These are phyloP conservation scores for Jaminaea rosea DNA, from an alignment of 1,284 basidiomycete species.

Conservation along the genomic window DNA sequence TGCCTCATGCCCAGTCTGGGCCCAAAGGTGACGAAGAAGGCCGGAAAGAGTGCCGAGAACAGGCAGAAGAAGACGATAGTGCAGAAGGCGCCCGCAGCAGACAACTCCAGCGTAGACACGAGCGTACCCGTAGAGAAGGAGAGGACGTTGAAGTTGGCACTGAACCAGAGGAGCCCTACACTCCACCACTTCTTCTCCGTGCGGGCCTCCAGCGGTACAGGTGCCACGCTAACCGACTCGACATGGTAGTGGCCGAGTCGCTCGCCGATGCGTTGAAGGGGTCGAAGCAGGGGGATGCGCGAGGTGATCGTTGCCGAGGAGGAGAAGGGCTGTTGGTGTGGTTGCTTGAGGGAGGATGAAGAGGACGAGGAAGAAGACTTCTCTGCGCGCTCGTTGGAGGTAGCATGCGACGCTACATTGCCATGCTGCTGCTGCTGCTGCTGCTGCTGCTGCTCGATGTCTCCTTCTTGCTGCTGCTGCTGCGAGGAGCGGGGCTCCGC, in stretches of 20 bases:
- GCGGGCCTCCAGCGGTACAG: slow-evolving; percentile 15
- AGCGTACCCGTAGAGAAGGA: slow-evolving; percentile 58
- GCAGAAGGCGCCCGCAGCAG: slow-evolving; percentile 49
- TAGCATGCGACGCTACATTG: too few relatives aligned
- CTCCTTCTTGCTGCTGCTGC: too few relatives aligned
- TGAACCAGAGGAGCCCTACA: slow-evolving; percentile 35
- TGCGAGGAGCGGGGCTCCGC: too few relatives aligned
- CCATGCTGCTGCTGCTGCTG: too few relatives aligned
- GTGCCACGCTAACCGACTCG: slow-evolving; percentile 28
- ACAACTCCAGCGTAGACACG: slow-evolving; percentile 54
- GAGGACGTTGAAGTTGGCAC: slow-evolving; percentile 36
- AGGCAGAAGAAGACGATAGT: slow-evolving; percentile 4
- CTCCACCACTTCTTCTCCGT: slow-evolving; percentile 51
- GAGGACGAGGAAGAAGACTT: too few relatives aligned
- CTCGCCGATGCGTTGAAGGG: slow-evolving; percentile 10
- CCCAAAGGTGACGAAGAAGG: slow-evolving; percentile 36
- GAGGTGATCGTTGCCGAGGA: background rate
- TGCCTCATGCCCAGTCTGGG: slow-evolving; percentile 53
- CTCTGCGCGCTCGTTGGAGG: too few relatives aligned
- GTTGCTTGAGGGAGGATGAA: too few relatives aligned
- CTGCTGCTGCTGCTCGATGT: too few relatives aligned
- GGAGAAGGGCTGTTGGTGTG: background rate
- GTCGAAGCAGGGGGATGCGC: slow-evolving; percentile 5
- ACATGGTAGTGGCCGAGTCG: slow-evolving; percentile 13
- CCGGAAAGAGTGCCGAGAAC: slow-evolving; percentile 50